Percentiles rank a stretch among this genome's conserved stretches.
Evolutionary conservation across 1,139 yeast species (phyloP).

Genomic region (Meyerozyma smithsonii): DNA sequence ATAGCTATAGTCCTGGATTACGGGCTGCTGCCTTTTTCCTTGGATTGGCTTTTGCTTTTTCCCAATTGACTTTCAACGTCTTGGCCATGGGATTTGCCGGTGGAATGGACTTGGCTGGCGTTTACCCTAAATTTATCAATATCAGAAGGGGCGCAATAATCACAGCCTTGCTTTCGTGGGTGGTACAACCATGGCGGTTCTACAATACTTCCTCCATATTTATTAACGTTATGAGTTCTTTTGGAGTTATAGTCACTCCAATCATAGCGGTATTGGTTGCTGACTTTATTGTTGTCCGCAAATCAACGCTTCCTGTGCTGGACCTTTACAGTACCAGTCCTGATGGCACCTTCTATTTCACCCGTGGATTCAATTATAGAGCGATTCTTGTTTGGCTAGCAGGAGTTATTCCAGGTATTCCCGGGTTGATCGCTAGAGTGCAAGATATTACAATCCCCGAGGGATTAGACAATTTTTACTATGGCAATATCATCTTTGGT

Average conservation of each 20-base stretch:
- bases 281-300: conserved; percentile 13
- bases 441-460: conserved; percentile 9
- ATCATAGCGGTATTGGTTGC: conserved; percentile 14
- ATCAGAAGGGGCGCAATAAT: conserved; percentile 18
- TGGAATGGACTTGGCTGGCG: conserved; percentile 27
- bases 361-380: conserved; percentile 1
- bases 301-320: conserved; percentile 9
- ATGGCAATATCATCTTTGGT: conserved; percentile 36
- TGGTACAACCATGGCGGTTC: conserved; percentile 5
- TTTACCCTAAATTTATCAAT: conserved; percentile 26
- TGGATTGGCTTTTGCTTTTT: conserved; percentile 16
- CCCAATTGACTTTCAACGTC: conserved; percentile 21
- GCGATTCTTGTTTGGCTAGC: neutral
- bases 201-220: conserved; percentile 4
- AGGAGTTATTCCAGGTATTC: conserved; percentile 14
- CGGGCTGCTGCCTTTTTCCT: conserved; percentile 32
- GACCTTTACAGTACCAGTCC: conserved; percentile 12
- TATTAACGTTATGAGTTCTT: conserved; percentile 9
- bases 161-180: conserved; percentile 5
- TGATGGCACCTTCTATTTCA: conserved; percentile 10
- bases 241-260: conserved; percentile 13
- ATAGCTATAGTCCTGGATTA: conserved; percentile 17
- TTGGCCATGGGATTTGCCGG: conserved; percentile 21
- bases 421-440: conserved; percentile 10
- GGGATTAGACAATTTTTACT: conserved; percentile 37